These are phyloP conservation scores for Chytriomyces sp. DNA, from an alignment of 192 early-diverging fungal genomes.

Conservation along the genomic window DNA sequence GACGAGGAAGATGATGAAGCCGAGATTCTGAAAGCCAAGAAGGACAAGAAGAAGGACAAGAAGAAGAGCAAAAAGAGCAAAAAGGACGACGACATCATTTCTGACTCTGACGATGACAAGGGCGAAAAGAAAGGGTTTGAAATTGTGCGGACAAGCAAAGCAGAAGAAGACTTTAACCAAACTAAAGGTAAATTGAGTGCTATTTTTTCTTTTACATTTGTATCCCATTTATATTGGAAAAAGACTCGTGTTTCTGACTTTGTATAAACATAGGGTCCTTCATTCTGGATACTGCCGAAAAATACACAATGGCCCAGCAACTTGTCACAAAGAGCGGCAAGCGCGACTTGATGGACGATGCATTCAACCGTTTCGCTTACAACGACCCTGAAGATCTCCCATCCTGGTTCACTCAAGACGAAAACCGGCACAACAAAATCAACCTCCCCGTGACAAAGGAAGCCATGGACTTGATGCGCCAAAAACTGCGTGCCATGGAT, in stretches of 20 bases:
- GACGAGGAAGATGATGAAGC: conserved; percentile 47
- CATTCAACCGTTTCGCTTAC: conserved; percentile 88
- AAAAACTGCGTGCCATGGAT: conserved; percentile 86
- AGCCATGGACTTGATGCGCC: conserved; percentile 82
- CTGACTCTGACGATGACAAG: conserved; percentile 59
- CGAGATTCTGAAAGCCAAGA: conserved; percentile 11
- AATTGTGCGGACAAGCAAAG: conserved; percentile 43
- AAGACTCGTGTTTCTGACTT: not conserved
- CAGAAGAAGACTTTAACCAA: conserved; percentile 37
- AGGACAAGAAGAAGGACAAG: conserved; percentile 14
- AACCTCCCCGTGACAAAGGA: conserved; percentile 95
- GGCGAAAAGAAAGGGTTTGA: conserved; percentile 61
- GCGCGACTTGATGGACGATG: conserved; percentile 85
- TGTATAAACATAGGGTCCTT: conserved; percentile 39
- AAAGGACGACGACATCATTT: conserved; percentile 1
- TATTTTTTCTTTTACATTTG: not conserved
- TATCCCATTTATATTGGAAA: not conserved
- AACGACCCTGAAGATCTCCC: conserved; percentile 88
- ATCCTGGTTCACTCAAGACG: conserved; percentile 93
- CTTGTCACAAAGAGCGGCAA: conserved; percentile 81
- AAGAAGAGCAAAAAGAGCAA: conserved; percentile 32
- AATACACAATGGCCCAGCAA: conserved; percentile 86
- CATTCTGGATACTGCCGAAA: conserved; percentile 87
- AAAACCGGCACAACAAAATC: conserved; percentile 86
- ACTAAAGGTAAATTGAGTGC: conserved; percentile 13